Percentiles rank a stretch among this genome's conserved stretches.
These are phyloP conservation scores for Colletotrichum tofieldiae DNA, from an alignment of 2,329 filamentous ascomycete species.

Conservation along the genomic window DNA sequence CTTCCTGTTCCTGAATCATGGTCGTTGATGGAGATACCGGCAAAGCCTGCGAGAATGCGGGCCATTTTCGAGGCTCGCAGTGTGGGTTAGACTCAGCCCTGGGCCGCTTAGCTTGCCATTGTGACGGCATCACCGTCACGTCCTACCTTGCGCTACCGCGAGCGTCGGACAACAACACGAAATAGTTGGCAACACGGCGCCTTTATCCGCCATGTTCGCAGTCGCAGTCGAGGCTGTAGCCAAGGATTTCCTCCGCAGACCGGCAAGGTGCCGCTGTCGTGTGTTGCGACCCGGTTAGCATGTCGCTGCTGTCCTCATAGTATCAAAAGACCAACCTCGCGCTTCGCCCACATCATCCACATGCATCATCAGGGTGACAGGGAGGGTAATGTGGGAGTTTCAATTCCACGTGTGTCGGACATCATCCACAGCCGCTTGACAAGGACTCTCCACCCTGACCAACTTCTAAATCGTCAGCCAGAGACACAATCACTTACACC, in stretches of 20 bases:
- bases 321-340: not conserved
- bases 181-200: not conserved
- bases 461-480: not conserved
- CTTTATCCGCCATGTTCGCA: not conserved
- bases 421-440: not conserved
- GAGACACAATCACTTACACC: not conserved
- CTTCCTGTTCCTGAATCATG: constrained; percentile 32
- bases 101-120: constrained; percentile 10
- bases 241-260: not conserved
- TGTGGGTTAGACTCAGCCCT: not conserved
- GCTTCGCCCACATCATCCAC: not conserved
- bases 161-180: not conserved
- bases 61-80: not conserved
- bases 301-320: not conserved
- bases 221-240: not conserved
- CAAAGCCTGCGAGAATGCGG: not conserved
- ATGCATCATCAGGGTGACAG: not conserved
- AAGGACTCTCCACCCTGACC: not conserved
- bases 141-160: not conserved
- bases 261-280: constrained; percentile 3
- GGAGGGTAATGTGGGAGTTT: not conserved
- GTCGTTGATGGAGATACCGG: not conserved
- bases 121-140: constrained; percentile 28
- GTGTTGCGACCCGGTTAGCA: not conserved
- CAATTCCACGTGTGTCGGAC: constrained; percentile 1